These are phyloP conservation scores for Amanita subjunquillea DNA, from an alignment of 768 basidiomycete species.

Conservation along the genomic window DNA sequence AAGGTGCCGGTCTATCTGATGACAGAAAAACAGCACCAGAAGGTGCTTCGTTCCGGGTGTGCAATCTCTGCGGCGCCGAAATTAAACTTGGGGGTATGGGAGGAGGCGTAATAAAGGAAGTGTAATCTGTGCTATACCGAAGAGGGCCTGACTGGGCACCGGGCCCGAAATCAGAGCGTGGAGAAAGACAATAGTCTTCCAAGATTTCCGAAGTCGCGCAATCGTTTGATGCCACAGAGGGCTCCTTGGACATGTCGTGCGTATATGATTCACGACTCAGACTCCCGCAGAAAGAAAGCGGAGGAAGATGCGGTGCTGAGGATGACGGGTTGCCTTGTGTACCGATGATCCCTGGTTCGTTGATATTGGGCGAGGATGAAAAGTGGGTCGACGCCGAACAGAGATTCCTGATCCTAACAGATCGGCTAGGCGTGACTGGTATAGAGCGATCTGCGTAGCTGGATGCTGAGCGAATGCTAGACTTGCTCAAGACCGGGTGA, in stretches of 20 bases:
- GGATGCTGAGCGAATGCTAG: no score
- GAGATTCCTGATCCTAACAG: neutral
- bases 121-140: neutral
- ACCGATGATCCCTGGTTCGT: no score
- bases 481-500: no score
- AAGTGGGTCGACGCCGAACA: neutral
- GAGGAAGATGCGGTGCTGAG: no score
- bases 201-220: neutral
- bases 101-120: neutral
- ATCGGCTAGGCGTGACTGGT: neutral
- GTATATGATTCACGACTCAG: neutral
- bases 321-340: no score
- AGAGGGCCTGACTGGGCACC: neutral
- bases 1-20: neutral
- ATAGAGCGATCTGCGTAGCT: no score
- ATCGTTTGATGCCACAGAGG: neutral
- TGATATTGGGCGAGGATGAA: no score
- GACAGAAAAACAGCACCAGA: neutral
- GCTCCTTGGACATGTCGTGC: neutral
- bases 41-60: slow-evolving; percentile 1
- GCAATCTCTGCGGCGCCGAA: slow-evolving; percentile 2
- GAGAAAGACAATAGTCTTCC: neutral
- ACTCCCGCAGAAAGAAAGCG: no score
- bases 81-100: neutral
- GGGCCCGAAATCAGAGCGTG: neutral